These are phyloP conservation scores for Termitomyces sp. DNA, from an alignment of 768 basidiomycete species.

Conservation along the genomic window DNA sequence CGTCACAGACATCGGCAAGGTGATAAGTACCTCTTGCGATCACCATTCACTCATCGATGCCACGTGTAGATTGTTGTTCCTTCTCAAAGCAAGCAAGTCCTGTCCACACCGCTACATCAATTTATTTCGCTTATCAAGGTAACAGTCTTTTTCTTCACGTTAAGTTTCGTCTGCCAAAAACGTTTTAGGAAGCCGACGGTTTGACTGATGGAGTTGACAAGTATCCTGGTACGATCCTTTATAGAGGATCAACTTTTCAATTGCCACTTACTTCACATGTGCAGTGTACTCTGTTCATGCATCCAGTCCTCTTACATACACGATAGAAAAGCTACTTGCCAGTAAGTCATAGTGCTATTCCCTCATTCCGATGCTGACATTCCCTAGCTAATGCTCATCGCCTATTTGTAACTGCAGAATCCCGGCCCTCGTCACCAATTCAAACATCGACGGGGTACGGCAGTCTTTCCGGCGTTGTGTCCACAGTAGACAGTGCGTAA, in stretches of 20 bases:
- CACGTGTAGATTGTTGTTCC: conserved; percentile 63
- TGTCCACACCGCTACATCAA: conserved; percentile 61
- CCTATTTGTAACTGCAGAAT: conserved; percentile 70
- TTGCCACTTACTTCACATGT: background rate
- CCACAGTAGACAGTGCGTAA: conserved; percentile 70
- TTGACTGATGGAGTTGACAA: conserved; percentile 73
- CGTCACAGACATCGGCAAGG: conserved; percentile 79
- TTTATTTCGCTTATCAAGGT: conserved; percentile 75
- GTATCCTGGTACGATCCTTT: conserved; percentile 57
- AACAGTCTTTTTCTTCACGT: background rate
- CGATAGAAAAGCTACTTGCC: conserved; percentile 76
- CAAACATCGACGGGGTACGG: conserved; percentile 34
- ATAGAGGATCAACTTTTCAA: background rate
- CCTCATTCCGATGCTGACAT: conserved; percentile 2
- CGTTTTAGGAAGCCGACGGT: conserved; percentile 59
- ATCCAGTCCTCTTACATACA: conserved; percentile 56
- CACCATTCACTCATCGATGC: background rate
- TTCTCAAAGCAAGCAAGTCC: conserved; percentile 72
- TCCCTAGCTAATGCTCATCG: conserved; percentile 68
- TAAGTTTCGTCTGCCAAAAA: background rate
- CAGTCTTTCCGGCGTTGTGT: conserved; percentile 69
- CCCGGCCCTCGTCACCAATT: conserved; percentile 44
- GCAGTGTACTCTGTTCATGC: conserved; percentile 73
- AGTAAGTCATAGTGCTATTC: conserved; percentile 41
- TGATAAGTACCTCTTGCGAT: conserved; percentile 16